Percentiles rank a stretch among this genome's conserved stretches.
These are phyloP conservation scores for Stenogyne calaminthoides DNA, from an alignment of 305 asterid species.

Conservation along the genomic window DNA sequence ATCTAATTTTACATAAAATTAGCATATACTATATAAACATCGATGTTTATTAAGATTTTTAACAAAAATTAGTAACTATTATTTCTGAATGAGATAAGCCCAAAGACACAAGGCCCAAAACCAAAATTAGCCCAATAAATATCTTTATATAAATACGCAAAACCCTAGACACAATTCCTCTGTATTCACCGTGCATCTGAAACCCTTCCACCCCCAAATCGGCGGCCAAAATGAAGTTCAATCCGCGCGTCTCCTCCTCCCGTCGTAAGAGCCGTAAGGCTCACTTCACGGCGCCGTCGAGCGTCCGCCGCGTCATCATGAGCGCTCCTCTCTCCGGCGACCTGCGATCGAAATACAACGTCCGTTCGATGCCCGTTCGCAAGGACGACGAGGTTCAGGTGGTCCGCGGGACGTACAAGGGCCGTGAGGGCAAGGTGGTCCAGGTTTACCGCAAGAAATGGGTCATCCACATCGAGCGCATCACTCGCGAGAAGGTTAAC, in stretches of 20 bases:
- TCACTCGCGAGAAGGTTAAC: slow-evolving; percentile 79
- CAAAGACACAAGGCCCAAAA: not conserved
- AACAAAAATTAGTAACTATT: too few species aligned
- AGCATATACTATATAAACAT: too few species aligned
- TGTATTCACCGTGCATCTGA: slow-evolving; percentile 2
- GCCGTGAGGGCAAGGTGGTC: slow-evolving; percentile 81
- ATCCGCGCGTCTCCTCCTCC: slow-evolving; percentile 75
- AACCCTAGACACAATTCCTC: slow-evolving; percentile 39
- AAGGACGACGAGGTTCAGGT: slow-evolving; percentile 90
- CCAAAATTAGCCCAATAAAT: not conserved
- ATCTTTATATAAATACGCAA: not conserved
- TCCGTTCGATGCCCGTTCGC: slow-evolving; percentile 78
- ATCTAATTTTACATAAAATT: too few species aligned
- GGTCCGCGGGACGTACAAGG: slow-evolving; percentile 82
- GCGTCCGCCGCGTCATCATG: slow-evolving; percentile 78
- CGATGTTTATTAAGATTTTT: too few species aligned
- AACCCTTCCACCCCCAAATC: not conserved
- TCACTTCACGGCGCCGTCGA: slow-evolving; percentile 85
- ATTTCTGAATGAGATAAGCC: too few species aligned
- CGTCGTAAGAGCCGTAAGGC: slow-evolving; percentile 91
- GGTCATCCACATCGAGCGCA: slow-evolving; percentile 85
- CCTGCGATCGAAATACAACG: slow-evolving; percentile 68
- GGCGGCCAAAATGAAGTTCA: slow-evolving; percentile 69
- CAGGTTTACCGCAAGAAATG: slow-evolving; percentile 85
- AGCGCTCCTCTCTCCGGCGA: slow-evolving; percentile 73